Conservation (phyloP, 2,329 filamentous ascomycete species). For the Alternaria sp. region DNA sequence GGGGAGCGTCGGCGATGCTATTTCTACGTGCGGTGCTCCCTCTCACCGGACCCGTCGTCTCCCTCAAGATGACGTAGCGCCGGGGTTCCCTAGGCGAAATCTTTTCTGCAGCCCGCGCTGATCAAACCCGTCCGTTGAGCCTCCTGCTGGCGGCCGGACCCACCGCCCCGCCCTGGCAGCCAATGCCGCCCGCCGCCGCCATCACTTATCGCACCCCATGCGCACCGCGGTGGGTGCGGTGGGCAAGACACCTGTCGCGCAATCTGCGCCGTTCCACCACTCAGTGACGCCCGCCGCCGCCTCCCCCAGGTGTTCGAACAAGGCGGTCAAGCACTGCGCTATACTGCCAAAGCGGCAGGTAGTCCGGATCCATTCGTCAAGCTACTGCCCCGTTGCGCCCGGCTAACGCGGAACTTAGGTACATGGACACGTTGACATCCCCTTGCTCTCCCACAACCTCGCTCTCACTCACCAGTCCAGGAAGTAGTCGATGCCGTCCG, state of each 20-base stretch:
- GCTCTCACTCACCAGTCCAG: conserved; percentile 31
- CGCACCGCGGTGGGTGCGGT: conserved; percentile 1
- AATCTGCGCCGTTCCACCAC: conserved; percentile 9
- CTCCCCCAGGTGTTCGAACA: background rate
- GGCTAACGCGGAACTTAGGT: conserved; percentile 6
- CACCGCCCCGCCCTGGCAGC: conserved; percentile 26
- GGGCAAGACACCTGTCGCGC: background rate
- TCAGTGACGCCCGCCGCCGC: background rate
- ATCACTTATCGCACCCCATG: conserved; percentile 10
- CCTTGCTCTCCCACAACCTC: background rate
- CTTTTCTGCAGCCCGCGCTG: conserved; percentile 18
- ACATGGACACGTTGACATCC: background rate
- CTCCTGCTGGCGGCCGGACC: conserved; percentile 29
- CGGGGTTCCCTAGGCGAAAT: conserved; percentile 36
- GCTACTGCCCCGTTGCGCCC: background rate
- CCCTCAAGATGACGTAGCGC: conserved; percentile 31
- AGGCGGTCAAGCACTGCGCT: conserved; percentile 6
- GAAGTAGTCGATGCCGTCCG: conserved; percentile 45
- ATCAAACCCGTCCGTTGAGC: conserved; percentile 27
- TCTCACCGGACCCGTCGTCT: conserved; percentile 21
- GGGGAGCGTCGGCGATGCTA: background rate
- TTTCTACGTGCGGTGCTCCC: conserved; percentile 3
- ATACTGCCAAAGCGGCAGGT: conserved; percentile 12
- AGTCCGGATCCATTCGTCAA: background rate
- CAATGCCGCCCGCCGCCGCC: conserved; percentile 28